Conservation (phyloP, 2,329 filamentous ascomycete genomes). For the Dothistroma septosporum region DNA sequence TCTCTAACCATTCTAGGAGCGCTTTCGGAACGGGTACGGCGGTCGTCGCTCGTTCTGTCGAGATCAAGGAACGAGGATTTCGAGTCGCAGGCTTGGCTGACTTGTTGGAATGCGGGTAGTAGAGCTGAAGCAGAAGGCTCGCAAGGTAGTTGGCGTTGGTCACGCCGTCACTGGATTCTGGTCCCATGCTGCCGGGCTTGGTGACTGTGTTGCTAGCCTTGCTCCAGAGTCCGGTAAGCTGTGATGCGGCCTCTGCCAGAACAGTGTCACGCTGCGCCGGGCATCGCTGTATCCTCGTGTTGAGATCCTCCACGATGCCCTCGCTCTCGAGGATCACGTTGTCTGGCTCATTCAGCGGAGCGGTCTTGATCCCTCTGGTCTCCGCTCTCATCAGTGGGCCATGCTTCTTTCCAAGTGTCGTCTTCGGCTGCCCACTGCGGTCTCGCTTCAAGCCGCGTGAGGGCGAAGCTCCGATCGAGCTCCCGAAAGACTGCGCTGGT, state of each 20-base stretch:
- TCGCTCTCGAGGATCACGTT: conserved; percentile 73
- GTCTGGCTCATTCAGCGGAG: conserved; percentile 63
- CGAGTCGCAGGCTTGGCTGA: conserved; percentile 18
- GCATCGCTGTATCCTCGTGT: conserved; percentile 32
- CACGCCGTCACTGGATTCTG: conserved; percentile 52
- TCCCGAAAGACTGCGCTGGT: conserved; percentile 15
- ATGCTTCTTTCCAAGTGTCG: conserved; percentile 60
- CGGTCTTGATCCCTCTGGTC: conserved; percentile 49
- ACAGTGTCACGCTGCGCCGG: conserved; percentile 16
- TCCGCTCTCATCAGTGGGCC: conserved; percentile 63
- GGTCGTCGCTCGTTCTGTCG: conserved; percentile 36
- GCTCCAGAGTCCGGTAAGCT: conserved; percentile 30
- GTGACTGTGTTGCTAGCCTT: conserved; percentile 25
- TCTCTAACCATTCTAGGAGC: conserved; percentile 77
- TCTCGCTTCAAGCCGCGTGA: conserved; percentile 38
- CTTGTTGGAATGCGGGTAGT: conserved; percentile 57
- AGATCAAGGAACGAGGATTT: conserved; percentile 16
- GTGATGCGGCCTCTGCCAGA: conserved; percentile 24
- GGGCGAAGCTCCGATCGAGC: conserved; percentile 21
- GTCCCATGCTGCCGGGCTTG: conserved; percentile 33
- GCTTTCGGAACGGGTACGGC: conserved; percentile 59
- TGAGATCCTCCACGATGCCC: conserved; percentile 52
- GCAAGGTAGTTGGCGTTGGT: conserved; percentile 78
- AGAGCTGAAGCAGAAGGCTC: conserved; percentile 70
- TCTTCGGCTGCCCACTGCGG: conserved; percentile 36